Evolutionary conservation across 1,284 basidiomycete genomes (phyloP), one percentile per base, ranked within the genome.

Genomic region (Mycena sp.): DNA sequence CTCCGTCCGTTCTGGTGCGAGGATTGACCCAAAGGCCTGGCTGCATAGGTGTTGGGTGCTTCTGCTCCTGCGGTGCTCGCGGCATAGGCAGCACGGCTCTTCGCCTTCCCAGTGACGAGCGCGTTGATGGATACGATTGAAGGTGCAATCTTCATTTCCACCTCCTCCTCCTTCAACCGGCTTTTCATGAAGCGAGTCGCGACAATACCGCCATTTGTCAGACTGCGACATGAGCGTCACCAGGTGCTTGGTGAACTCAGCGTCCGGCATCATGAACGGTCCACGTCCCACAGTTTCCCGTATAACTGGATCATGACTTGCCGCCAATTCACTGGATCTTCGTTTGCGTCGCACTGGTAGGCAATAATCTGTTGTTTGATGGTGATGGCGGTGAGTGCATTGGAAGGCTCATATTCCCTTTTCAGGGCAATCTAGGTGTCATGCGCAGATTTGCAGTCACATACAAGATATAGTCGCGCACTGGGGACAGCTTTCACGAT

Each of bases 181-280:
- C 41, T 45, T 41, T 1, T 65, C 46, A 26, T 45, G 54, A 40
- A 65, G 63, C 0, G 38, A 30, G 17, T 61, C 59, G 0, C 50
- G 63, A 29, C 58, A 61, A 32, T 56, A 61, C 1, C 54, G 52
- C 63, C 63, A 65, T 2, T 52, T 25, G 6, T 58, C 54, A 1
- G 59, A 26, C 32, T 4, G 46, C 2, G 48, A 28, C 63, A 65
- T 65, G 28, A 46, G 45, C 1, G 59, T 57, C 2, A 65, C 48
- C 0, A 61, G 59, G 17, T 58, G 40, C 28, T 61, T 61, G 17
- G 63, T 58, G 29, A 60, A 64, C 16, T 64, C 62, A 28, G 16
- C 6, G 26, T 64, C 58, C 2, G 63, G 38, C 63, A 64, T 64
- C 23, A 56, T 50, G 32, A 10, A 14, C 52, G 63, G 45, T 64